Percentiles rank a stretch among this genome's conserved stretches.
Conservation (phyloP, 2,329 filamentous ascomycete species). For the Penicillium crustosum region DNA sequence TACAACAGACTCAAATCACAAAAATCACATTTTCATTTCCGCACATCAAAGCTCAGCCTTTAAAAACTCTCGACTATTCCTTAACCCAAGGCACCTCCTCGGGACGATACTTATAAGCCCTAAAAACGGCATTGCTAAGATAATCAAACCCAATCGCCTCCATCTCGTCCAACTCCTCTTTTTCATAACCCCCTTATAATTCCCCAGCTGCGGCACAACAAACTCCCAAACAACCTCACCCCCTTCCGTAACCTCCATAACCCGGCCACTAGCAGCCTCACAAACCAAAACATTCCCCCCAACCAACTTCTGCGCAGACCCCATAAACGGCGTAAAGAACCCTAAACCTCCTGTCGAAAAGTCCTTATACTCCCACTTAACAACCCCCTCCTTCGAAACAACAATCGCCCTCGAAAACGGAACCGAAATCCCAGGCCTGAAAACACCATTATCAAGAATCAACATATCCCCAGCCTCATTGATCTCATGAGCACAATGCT, state of each 20-base stretch:
- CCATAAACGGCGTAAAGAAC: slow-evolving; percentile 52
- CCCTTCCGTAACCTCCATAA: slow-evolving; percentile 47
- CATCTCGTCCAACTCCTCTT: slow-evolving; percentile 31
- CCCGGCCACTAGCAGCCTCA: slow-evolving; percentile 38
- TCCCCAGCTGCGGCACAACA: slow-evolving; percentile 44
- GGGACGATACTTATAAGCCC: slow-evolving; percentile 46
- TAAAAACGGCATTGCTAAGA: slow-evolving; percentile 46
- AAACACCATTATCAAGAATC: slow-evolving; percentile 51
- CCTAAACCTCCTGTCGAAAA: slow-evolving; percentile 33
- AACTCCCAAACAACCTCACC: slow-evolving; percentile 48
- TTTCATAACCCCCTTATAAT: slow-evolving; percentile 35
- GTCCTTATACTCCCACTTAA: slow-evolving; percentile 49
- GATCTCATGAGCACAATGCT: slow-evolving; percentile 48
- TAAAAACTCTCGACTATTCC: background rate
- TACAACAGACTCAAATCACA: background rate
- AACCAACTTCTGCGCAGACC: slow-evolving; percentile 43
- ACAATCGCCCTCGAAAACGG: slow-evolving; percentile 47
- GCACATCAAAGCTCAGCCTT: background rate
- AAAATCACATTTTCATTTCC: background rate
- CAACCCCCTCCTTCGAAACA: slow-evolving; percentile 40
- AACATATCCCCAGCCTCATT: slow-evolving; percentile 43
- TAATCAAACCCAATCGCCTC: slow-evolving; percentile 41
- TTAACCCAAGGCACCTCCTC: slow-evolving; percentile 45
- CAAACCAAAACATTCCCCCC: slow-evolving; percentile 48
- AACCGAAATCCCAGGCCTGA: slow-evolving; percentile 41